Conservation (phyloP, 108 stramenopile species). For the Heterococcus sp. region DNA sequence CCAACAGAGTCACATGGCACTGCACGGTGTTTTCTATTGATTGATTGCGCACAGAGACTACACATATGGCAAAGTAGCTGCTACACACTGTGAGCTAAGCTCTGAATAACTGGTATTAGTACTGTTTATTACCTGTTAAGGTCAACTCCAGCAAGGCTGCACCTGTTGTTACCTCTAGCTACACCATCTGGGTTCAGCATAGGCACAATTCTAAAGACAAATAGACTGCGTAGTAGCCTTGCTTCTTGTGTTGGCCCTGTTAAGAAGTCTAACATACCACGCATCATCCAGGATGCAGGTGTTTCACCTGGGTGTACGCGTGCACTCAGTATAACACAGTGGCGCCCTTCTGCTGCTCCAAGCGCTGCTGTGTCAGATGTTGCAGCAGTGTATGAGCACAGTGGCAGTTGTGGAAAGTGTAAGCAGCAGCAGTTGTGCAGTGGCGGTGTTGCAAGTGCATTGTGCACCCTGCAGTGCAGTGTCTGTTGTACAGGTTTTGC, state of each 20-base stretch:
- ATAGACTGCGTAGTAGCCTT: conserved; percentile 33
- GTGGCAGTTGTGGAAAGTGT: too few relatives aligned
- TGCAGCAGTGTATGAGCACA: too few relatives aligned
- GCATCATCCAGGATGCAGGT: conserved; percentile 60
- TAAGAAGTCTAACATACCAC: conserved; percentile 52
- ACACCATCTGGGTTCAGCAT: conserved; percentile 59
- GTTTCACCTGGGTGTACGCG: conserved; percentile 59
- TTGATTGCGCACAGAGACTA: too few relatives aligned
- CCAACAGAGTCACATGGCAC: too few relatives aligned
- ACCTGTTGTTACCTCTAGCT: conserved; percentile 52
- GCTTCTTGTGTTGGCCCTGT: conserved; percentile 28
- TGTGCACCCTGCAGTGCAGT: too few relatives aligned
- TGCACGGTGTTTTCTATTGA: too few relatives aligned
- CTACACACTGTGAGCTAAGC: too few relatives aligned
- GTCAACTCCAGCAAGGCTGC: conserved; percentile 56
- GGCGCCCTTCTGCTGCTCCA: conserved; percentile 8
- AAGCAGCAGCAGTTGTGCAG: too few relatives aligned
- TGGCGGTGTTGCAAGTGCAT: too few relatives aligned
- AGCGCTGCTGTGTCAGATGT: not conserved
- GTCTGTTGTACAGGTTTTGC: too few relatives aligned
- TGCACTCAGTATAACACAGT: conserved; percentile 45
- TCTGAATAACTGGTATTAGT: too few relatives aligned
- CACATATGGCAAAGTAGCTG: too few relatives aligned
- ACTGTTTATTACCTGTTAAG: conserved; percentile 63
- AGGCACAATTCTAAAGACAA: conserved; percentile 52